Evolutionary conservation across 2,329 filamentous ascomycete genomes (phyloP), one percentile per base, ranked within the genome.

Genomic region (Elsinoe necatrix): DNA sequence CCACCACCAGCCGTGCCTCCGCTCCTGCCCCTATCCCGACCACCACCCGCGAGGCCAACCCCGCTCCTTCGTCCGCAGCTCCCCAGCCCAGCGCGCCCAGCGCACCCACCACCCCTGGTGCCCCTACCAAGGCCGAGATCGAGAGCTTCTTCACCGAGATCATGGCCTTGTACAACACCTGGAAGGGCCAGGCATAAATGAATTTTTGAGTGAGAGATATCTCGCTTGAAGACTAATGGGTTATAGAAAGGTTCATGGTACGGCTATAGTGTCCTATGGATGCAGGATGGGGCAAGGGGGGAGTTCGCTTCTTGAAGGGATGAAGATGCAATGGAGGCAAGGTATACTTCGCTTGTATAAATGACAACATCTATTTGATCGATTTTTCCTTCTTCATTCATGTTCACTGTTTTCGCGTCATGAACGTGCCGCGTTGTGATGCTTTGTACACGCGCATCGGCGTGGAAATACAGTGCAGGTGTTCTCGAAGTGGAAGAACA

Each of bases 161-260:
- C 48, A 52, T 52, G 48, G 29, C 29, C 6, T 31, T 52, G 25
- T 52, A 52, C 48, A 39, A 52, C 48, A 52, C 48, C 31, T 52
- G 48, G 48, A 52, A 52, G 48, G 48, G 29, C 6, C 48, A 52
- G 43, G 43, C 43, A 23, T 52, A 52, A 18, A 37, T 25, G 48
- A 20, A 4, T 39, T 27, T n/a, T 1, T 31, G n/a, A 2, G 31
- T 6, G 14, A 34, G 29, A 50, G 45, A n/a, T 14, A 50, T 35
- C 29, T 50, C 20, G 8, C 2, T 12, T 50, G 12, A 12, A 20
- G 41, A 45, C 9, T 6, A 23, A 29, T 29, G 20, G 41, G 41
- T 12, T 25, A 45, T 25, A 45, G 16, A 45, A 18, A 23, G 1
- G 41, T 3, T 20, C 11, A 21, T 4, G 21, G 21, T 12, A 20